Conservation (phyloP, 23 red algal species). For the Gracilaria domingensis region DNA sequence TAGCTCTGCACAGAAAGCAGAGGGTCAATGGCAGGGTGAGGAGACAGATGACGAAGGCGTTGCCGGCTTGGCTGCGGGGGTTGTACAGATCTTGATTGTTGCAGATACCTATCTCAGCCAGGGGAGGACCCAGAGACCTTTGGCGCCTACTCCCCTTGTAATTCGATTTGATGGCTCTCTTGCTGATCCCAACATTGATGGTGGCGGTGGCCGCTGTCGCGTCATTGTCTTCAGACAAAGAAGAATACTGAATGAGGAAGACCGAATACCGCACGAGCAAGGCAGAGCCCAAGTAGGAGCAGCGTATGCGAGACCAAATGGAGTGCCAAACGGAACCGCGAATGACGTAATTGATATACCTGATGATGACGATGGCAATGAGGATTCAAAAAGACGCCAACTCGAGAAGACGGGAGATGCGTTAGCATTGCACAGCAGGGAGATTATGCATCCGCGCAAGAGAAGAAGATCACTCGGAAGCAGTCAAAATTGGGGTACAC, state of each 20-base stretch:
- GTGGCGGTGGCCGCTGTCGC: constrained; percentile 69
- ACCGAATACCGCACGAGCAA: not conserved
- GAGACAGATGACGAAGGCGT: constrained; percentile 73
- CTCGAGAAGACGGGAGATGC: no score
- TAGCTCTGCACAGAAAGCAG: constrained; percentile 1
- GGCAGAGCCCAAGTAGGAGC: not conserved
- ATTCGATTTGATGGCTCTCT: constrained; percentile 67
- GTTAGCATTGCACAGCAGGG: not conserved
- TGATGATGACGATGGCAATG: not conserved
- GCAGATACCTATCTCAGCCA: constrained; percentile 29
- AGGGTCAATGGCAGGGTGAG: constrained; percentile 46
- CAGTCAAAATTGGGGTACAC: not conserved
- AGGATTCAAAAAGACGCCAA: not conserved
- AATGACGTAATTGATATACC: constrained; percentile 19
- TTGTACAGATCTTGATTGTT: constrained; percentile 57
- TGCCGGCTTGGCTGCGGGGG: constrained; percentile 38
- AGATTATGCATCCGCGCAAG: not conserved
- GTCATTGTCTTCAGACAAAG: constrained; percentile 66
- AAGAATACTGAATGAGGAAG: not conserved
- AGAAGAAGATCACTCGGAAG: constrained; percentile 21
- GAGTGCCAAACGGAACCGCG: not conserved
- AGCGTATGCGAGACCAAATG: not conserved
- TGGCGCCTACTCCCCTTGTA: constrained; percentile 60
- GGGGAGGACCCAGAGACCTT: not conserved
- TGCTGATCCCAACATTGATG: constrained; percentile 48